Evolutionary conservation across 192 early-diverging fungal genomes (phyloP).

Genomic region (Coemansia sp.): DNA sequence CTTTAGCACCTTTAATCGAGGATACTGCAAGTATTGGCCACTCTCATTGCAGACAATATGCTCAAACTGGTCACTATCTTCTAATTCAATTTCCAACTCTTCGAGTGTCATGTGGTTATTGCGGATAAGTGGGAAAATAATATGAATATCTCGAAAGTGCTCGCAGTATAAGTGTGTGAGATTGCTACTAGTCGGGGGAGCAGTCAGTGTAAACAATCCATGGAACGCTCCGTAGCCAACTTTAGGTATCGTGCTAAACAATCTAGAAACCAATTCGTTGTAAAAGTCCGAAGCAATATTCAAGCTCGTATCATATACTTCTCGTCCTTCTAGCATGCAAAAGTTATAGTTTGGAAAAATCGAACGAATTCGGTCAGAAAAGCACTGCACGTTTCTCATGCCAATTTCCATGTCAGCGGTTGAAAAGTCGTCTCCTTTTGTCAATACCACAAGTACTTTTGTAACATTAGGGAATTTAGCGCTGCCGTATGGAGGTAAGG

Average conservation of each 20-base stretch:
- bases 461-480: not conserved
- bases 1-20: constrained; percentile 9
- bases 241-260: not conserved
- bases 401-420: not conserved
- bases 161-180: constrained; percentile 1
- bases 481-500: not conserved
- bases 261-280: constrained; percentile 5
- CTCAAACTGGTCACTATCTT: constrained; percentile 5
- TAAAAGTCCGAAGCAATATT: constrained; percentile 2
- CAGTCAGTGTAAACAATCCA: not conserved
- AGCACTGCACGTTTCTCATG: constrained; percentile 6
- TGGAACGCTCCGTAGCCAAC: not conserved
- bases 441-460: not conserved
- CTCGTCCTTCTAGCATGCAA: not conserved
- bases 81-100: constrained; percentile 3
- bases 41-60: not conserved
- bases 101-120: not conserved
- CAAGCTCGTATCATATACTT: not conserved
- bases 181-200: not conserved
- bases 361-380: not conserved
- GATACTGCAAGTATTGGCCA: not conserved
- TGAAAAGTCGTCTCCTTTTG: constrained; percentile 1
- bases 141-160: not conserved
- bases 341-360: constrained; percentile 5
- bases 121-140: not conserved